These are phyloP conservation scores for Syzygium syzygioides DNA, from an alignment of 441 rosid genomes.

Conservation along the genomic window DNA sequence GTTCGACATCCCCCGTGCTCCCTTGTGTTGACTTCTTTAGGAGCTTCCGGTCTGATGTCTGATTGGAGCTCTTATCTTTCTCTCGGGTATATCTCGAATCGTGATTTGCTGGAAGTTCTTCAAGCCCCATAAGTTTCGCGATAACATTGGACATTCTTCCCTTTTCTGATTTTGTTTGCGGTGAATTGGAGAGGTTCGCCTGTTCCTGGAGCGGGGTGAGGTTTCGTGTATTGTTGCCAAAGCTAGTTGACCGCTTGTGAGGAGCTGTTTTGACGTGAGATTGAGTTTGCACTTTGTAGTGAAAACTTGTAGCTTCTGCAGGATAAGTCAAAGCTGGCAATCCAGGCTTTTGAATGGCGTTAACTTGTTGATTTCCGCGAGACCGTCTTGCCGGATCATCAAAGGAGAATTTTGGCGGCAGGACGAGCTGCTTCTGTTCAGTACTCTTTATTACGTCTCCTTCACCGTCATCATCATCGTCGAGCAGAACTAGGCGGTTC, in stretches of 20 bases:
- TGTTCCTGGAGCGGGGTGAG: slow-evolving; percentile 23
- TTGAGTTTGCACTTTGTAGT: slow-evolving; percentile 18
- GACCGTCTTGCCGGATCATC: slow-evolving; percentile 34
- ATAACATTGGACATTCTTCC: slow-evolving; percentile 78
- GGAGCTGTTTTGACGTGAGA: slow-evolving; percentile 22
- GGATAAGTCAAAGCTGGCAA: slow-evolving; percentile 36
- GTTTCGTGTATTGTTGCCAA: slow-evolving; percentile 11
- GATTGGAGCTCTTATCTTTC: slow-evolving; percentile 26
- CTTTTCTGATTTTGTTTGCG: slow-evolving; percentile 40
- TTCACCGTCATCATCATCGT: slow-evolving; percentile 49
- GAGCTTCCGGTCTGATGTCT: slow-evolving; percentile 12
- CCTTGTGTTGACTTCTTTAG: slow-evolving; percentile 23
- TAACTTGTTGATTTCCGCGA: slow-evolving; percentile 28
- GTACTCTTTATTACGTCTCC: slow-evolving; percentile 7
- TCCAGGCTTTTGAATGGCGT: slow-evolving; percentile 35
- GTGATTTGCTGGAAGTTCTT: slow-evolving; percentile 53
- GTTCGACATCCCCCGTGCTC: slow-evolving; percentile 14
- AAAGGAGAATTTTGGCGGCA: slow-evolving; percentile 48
- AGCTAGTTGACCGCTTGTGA: slow-evolving; percentile 35
- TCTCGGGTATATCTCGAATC: slow-evolving; percentile 19
- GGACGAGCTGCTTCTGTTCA: slow-evolving; percentile 37
- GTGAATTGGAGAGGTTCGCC: slow-evolving; percentile 25
- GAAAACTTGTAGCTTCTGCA: slow-evolving; percentile 21
- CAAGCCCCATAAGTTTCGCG: slow-evolving; percentile 87
- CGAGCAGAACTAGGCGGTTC: slow-evolving; percentile 60